phyloP scores from a whole-genome alignment of 306 rosid genomes.

The Cucumis cinereus region DNA sequence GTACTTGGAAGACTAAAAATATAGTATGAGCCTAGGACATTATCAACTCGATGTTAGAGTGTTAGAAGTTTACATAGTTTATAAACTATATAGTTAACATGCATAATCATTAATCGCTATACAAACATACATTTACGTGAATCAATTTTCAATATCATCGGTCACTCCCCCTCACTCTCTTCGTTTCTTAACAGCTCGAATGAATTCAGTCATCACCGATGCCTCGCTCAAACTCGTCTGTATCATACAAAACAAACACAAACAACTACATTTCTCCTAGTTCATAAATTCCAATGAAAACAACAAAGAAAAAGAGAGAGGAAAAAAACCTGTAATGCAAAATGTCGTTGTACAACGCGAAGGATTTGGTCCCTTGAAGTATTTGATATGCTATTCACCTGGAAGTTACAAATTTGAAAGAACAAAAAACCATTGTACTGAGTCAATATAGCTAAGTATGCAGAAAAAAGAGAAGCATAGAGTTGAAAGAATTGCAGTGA shows the following conservation, averaged over 20 bases:
- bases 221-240: constrained; percentile 36
- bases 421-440: neutral
- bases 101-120: neutral
- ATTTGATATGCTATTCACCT: constrained; percentile 24
- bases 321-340: constrained; percentile 31
- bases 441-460: neutral
- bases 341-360: constrained; percentile 30
- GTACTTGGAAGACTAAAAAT: too few species aligned
- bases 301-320: neutral
- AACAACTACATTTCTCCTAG: neutral
- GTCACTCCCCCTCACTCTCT: neutral
- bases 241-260: neutral
- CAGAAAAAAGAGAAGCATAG: neutral
- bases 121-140: neutral
- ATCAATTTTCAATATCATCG: neutral
- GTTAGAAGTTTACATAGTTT: neutral
- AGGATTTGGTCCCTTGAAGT: constrained; percentile 40
- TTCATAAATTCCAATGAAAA: neutral
- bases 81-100: neutral
- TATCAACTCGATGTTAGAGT: neutral
- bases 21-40: too few species aligned
- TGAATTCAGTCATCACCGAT: constrained; percentile 32
- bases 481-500: constrained; percentile 3
- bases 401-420: neutral
- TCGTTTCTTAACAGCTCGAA: constrained; percentile 32